Evolutionary conservation across 2,329 filamentous ascomycete species (phyloP), one percentile per base, ranked within the genome.

Genomic region (Fusarium penzigii): DNA sequence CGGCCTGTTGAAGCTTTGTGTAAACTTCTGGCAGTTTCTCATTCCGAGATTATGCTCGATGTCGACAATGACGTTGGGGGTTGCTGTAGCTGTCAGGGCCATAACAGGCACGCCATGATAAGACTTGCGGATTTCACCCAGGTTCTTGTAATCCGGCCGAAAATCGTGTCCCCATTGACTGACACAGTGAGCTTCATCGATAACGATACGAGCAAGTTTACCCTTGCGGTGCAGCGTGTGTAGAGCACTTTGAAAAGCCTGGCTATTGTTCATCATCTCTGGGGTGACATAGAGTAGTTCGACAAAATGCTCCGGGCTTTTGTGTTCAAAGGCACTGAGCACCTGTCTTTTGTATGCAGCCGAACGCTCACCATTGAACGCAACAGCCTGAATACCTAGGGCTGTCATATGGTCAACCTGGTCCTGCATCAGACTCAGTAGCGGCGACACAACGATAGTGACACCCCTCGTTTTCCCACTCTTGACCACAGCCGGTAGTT

Each of bases 131-230:
- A 97, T 77, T 52, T 85, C 80, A 29, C 92, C 91, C 5, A 99
- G 78, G 29, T 83, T 82, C 71, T 96, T 96, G 76, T 99, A 99
- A 68, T 97, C 93, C 1, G 92, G 93, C 42, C 95, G 85, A 68
- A 99, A 99, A 70, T 99, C 94, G 63, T 99, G 94, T 1, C 94
- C 94, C 94, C 94, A 99, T 76, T 99, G 92, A 70, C 94, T 97
- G 25, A 99, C 93, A 70, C 94, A 99, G 70, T 99, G 94, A n/a
- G 94, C 94, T 74, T 99, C 95, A 62, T 99, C 94, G 57, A 99
- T 96, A 48, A 99, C 94, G 44, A 99, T 84, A 25, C 94, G 85
- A 14, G 95, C 93, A 47, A 99, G 83, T 63, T 87, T 89, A 4
- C 80, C 77, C 46, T 84, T 84, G 13, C 72, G 71, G 69, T 96